Percentiles rank a stretch among this genome's conserved stretches.
phyloP scores from a whole-genome alignment of 2,329 filamentous ascomycete species.

The Aspergillus sp. region DNA sequence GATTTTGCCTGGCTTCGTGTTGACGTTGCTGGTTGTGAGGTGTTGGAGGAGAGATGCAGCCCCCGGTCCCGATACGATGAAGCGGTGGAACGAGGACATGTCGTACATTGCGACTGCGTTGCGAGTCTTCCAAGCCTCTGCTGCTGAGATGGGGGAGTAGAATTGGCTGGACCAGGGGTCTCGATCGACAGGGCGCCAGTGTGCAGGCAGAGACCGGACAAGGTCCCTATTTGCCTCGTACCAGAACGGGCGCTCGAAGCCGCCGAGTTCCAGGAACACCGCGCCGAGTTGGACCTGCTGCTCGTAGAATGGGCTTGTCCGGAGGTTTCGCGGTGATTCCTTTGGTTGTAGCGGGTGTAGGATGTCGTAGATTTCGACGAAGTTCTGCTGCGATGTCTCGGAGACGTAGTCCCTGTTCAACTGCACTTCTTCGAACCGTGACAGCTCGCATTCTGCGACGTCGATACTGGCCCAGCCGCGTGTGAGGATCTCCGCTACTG shows the following conservation, averaged over 20 bases:
- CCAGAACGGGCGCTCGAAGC: conserved; percentile 65
- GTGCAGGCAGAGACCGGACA: conserved; percentile 50
- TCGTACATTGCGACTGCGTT: conserved; percentile 64
- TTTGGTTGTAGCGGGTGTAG: conserved; percentile 61
- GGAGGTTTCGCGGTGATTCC: conserved; percentile 58
- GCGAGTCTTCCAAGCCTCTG: conserved; percentile 65
- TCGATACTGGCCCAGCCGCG: conserved; percentile 57
- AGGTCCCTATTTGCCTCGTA: conserved; percentile 58
- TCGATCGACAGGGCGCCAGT: conserved; percentile 56
- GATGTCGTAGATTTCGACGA: conserved; percentile 66
- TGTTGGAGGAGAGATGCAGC: conserved; percentile 56
- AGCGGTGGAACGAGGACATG: conserved; percentile 59
- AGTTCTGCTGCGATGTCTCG: conserved; percentile 62
- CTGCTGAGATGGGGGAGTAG: conserved; percentile 60
- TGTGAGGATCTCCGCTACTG: conserved; percentile 60
- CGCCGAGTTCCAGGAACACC: conserved; percentile 59
- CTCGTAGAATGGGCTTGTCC: conserved; percentile 58
- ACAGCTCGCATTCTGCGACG: conserved; percentile 59
- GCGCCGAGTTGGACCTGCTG: conserved; percentile 53
- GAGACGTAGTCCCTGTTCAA: conserved; percentile 55
- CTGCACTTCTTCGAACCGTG: conserved; percentile 63
- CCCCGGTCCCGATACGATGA: conserved; percentile 60
- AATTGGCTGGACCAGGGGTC: conserved; percentile 60
- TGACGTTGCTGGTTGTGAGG: conserved; percentile 41
- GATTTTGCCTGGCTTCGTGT: conserved; percentile 49